Evolutionary conservation across 2,329 filamentous ascomycete species (phyloP).

Genomic region (Epichloe scottii): DNA sequence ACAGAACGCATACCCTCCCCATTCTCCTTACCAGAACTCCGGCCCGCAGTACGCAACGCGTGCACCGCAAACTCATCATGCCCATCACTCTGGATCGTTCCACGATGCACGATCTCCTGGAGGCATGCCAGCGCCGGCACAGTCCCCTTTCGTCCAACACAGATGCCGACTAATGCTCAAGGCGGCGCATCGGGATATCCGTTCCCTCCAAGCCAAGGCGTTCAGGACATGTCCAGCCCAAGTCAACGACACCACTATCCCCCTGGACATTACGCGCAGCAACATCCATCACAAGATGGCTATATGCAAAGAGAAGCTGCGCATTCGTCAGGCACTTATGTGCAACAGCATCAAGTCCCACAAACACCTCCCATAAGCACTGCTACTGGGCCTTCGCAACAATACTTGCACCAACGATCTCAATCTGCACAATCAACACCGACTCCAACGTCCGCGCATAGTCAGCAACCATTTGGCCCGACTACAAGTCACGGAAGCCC

Average conservation of each 20-base stretch:
- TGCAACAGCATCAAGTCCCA: conserved; percentile 29
- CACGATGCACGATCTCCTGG: conserved; percentile 40
- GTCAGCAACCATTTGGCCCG: conserved; percentile 40
- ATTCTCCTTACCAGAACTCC: conserved; percentile 25
- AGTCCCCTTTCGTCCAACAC: conserved; percentile 36
- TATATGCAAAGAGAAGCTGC: conserved; percentile 28
- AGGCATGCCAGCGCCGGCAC: conserved; percentile 20
- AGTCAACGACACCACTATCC: conserved; percentile 40
- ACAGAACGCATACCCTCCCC: conserved; percentile 24
- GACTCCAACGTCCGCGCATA: conserved; percentile 50
- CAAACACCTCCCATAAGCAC: conserved; percentile 38
- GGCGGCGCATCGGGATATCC: conserved; percentile 34
- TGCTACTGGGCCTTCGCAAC: conserved; percentile 22
- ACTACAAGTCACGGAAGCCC: conserved; percentile 43
- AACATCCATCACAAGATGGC: conserved; percentile 29
- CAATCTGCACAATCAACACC: conserved; percentile 46
- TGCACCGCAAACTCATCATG: conserved; percentile 26
- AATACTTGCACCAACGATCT: conserved; percentile 35
- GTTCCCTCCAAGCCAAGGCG: conserved; percentile 32
- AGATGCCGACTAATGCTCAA: conserved; percentile 27
- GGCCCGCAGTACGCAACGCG: conserved; percentile 29
- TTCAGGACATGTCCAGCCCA: conserved; percentile 34
- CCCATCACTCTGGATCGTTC: conserved; percentile 27
- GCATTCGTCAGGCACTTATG: conserved; percentile 27
- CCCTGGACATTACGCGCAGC: conserved; percentile 27